Base-by-base conservation (phyloP, 2,329 filamentous ascomycete species). In the Cordyceps cateniannulata region DNA sequence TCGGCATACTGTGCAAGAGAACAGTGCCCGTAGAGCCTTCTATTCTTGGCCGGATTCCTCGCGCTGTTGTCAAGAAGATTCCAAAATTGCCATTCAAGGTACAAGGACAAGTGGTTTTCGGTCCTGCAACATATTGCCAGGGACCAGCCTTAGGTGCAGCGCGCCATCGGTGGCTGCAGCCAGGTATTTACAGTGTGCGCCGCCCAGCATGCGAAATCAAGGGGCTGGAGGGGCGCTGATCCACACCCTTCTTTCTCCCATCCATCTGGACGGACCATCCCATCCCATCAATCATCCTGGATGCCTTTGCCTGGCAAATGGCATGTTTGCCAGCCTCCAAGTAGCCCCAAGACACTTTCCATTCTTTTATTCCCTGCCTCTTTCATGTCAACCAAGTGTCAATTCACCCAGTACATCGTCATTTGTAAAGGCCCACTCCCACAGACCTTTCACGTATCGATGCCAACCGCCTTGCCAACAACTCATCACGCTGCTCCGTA, bases 161-260 rank as follows among this genome's bases (percentile, higher is more conserved):
- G n/a, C 38, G 38, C 16, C 38, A 42, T 42, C 16, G 38, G 38
- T 42, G 38, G 42, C 42, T 45, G 42, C 42, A 45, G 42, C n/a
- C 7, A 24, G 18, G 16, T 42, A 42, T n/a, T 42, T 5, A n/a
- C 18, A 8, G 38, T 18, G 38, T 16, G 12, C 38, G 38, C 38
- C 38, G 16, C 38, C 38, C 38, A 38, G 35, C 27, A 12, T 12
- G 32, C 53, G 53, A 56, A 56, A 56, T 56, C 53, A 56, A 56
- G 53, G 53, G 53, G 53, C 53, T 56, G 53, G 53, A 56, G 53
- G 53, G 53, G 42, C 53, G 42, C 53, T 18, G 42, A 35, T 56
- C 53, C 53, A 56, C 53, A 47, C 27, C 40, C n/a, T 56, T 56
- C 16, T 56, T 27, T n/a, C 42, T 20, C n/a, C 22, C 18, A 44